Evolutionary conservation across 192 early-diverging fungal genomes (phyloP), one percentile per base, ranked within the genome.

Genomic region (Dimargaris xerosporica): DNA sequence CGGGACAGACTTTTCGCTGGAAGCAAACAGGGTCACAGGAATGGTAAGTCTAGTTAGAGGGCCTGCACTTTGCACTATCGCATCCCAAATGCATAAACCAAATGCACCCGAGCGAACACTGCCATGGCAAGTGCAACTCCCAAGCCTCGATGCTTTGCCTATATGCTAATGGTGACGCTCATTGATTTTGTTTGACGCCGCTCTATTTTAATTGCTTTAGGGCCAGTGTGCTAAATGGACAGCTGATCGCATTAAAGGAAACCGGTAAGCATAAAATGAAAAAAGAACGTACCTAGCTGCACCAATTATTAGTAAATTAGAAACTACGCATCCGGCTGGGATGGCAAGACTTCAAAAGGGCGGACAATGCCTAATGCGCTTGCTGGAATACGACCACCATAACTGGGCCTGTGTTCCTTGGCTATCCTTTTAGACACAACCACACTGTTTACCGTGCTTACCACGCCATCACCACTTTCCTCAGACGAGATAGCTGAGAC

Each of bases 1-100:
- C 88, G 71, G 95, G 93, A 1, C 95, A 98, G 68, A 76, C 85
- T 25, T 98, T 98, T 69, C 80, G 88, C 0, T 98, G 95, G 95
- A 74, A 79, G 47, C n/a, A 71, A 29, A 83, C 83, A 0, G 79
- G 80, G 28, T 61, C 70, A 28, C 44, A 69, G 54, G 73, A 89
- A 62, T 88, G 86, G 86, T 73, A 72, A 51, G 69, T 71, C 61
- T 64, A 76, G 55, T 5, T 55, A 48, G 30, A 65, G 50, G 11
- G 59, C 54, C 3, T 66, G 45, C 23, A 72, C 62, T 12, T 75
- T 3, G 21, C 45, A 17, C 29, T 58, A 6, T 25, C 42, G 30
- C 48, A 9, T 13, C 28, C 42, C 52, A 48, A 13, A 10, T 39
- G 31, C 11, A 7, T 51, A 63, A 19, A 7, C 19, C 7, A 63